These are phyloP conservation scores for Rhynchospora tenuis DNA, from an alignment of 176 grass and related monocot genomes.

Conservation along the genomic window DNA sequence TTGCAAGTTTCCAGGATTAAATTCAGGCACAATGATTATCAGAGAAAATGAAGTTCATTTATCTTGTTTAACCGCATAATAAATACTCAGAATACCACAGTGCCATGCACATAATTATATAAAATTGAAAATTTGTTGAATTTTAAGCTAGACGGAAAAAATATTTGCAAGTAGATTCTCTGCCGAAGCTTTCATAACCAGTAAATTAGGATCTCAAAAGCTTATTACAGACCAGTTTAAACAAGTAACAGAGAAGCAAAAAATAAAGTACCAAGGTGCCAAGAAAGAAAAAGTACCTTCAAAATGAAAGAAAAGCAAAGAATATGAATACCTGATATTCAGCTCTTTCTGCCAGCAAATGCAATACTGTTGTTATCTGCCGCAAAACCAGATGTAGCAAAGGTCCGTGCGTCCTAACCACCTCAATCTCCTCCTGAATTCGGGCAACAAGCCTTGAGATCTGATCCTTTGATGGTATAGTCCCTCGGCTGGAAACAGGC, in stretches of 20 bases:
- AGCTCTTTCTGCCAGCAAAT: slow-evolving; percentile 77
- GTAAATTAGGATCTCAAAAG: neutral
- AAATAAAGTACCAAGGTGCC: neutral
- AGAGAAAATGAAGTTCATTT: neutral
- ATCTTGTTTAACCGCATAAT: neutral
- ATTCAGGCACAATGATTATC: neutral
- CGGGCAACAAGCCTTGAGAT: slow-evolving; percentile 90
- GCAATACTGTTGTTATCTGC: slow-evolving; percentile 81
- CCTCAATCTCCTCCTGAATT: slow-evolving; percentile 96
- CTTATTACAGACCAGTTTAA: neutral
- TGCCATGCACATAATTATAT: neutral
- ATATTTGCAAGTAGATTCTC: neutral
- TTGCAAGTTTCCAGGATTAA: neutral
- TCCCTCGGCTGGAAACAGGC: slow-evolving; percentile 74
- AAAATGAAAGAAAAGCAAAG: neutral
- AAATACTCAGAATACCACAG: neutral
- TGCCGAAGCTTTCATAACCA: neutral
- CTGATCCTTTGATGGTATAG: slow-evolving; percentile 94
- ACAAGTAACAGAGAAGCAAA: neutral
- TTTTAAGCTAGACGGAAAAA: neutral
- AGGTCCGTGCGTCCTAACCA: slow-evolving; percentile 85
- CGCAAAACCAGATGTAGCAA: slow-evolving; percentile 76
- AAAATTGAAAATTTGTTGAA: neutral
- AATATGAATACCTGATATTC: slow-evolving; percentile 78
- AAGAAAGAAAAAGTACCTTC: neutral